phyloP scores from a whole-genome alignment of 345 rosid genomes.

The Litchi chinensis region DNA sequence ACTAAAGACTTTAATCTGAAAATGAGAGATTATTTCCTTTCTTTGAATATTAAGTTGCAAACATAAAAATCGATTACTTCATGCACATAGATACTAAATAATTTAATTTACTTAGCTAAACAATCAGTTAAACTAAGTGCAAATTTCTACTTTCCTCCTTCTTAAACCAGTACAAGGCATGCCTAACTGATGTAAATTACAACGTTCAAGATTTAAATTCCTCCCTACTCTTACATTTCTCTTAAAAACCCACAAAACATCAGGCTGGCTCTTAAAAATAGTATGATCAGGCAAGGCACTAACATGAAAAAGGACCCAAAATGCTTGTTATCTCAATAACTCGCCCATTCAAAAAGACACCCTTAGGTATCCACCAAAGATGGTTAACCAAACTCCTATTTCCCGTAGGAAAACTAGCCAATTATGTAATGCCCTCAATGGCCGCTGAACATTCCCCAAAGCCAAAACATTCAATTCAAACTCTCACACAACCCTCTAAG shows the following conservation, averaged over 20 bases:
- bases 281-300: conserved; percentile 83
- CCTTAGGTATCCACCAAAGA: conserved; percentile 94
- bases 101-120: conserved; percentile 2
- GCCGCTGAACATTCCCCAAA: conserved; percentile 86
- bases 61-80: neutral
- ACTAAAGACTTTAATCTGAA: neutral
- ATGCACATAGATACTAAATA: neutral
- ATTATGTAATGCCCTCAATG: conserved; percentile 75
- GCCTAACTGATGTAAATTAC: neutral
- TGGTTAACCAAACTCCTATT: conserved; percentile 86
- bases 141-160: neutral
- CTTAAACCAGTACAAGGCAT: neutral
- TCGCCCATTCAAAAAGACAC: conserved; percentile 82
- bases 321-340: conserved; percentile 95
- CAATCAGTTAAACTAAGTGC: neutral
- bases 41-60: neutral
- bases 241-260: conserved; percentile 36
- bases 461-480: conserved; percentile 74
- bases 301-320: conserved; percentile 93
- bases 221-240: neutral
- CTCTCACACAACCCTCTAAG: conserved; percentile 85
- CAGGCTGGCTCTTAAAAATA: conserved; percentile 90
- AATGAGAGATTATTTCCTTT: neutral
- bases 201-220: neutral
- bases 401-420: conserved; percentile 68